These are phyloP conservation scores for Hymenoscyphus fructigenus DNA, from an alignment of 2,329 filamentous ascomycete genomes.

Conservation along the genomic window DNA sequence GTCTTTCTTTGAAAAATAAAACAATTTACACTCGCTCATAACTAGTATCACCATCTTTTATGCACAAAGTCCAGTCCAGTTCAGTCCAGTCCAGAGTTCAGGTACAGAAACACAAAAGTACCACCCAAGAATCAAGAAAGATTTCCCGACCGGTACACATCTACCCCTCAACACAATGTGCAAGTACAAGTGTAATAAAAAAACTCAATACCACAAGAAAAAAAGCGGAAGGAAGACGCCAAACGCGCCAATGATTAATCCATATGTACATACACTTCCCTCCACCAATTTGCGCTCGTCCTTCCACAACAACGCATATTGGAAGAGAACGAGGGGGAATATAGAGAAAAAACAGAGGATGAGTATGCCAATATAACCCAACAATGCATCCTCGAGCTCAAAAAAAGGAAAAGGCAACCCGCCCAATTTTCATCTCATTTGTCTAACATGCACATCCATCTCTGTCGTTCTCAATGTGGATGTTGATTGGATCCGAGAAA, in stretches of 20 bases:
- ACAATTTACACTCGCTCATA: no score
- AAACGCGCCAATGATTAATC: conserved; percentile 33
- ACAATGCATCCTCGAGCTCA: conserved; percentile 14
- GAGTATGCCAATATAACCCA: conserved; percentile 12
- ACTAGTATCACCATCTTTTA: no score
- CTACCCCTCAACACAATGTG: background rate
- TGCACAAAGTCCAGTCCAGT: no score
- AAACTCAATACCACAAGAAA: background rate
- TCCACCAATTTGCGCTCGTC: conserved; percentile 8
- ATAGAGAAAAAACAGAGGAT: background rate
- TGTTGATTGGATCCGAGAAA: conserved; percentile 97
- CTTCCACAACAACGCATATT: conserved; percentile 5
- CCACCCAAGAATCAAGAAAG: background rate
- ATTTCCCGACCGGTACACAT: background rate
- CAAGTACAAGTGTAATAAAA: background rate
- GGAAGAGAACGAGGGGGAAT: background rate
- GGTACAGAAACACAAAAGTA: background rate
- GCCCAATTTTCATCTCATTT: background rate
- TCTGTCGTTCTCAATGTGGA: conserved; percentile 90
- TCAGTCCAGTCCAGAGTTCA: background rate
- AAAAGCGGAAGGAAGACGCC: conserved; percentile 26
- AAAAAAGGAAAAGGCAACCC: conserved; percentile 9
- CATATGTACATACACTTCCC: conserved; percentile 31
- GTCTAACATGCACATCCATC: conserved; percentile 88
- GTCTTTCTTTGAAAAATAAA: no score